phyloP scores from a whole-genome alignment of 139 green algal genomes.

The Chlorokybus atmophyticus region DNA sequence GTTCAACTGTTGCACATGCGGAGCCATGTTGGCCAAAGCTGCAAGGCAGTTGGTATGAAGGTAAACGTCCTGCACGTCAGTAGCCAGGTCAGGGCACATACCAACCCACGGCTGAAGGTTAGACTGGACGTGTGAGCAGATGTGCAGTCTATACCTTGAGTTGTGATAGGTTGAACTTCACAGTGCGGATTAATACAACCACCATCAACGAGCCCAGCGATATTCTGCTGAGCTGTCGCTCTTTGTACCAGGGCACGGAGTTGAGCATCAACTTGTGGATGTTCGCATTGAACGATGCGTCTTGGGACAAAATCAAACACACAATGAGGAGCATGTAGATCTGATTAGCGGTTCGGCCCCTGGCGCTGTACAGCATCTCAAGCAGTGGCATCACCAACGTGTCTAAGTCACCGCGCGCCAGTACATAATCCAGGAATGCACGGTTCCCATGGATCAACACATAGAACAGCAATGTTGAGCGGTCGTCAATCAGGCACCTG shows the following conservation, averaged over 20 bases:
- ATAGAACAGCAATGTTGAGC: slow-evolving; percentile 65
- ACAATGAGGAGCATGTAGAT: slow-evolving; percentile 73
- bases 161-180: slow-evolving; percentile 49
- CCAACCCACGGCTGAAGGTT: too few species aligned
- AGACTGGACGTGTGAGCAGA: too few species aligned
- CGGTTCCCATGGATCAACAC: slow-evolving; percentile 50
- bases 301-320: slow-evolving; percentile 72
- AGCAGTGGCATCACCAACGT: slow-evolving; percentile 51
- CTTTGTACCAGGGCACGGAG: slow-evolving; percentile 57
- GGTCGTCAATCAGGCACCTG: slow-evolving; percentile 30
- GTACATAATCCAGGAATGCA: slow-evolving; percentile 42
- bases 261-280: slow-evolving; percentile 46
- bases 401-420: slow-evolving; percentile 51
- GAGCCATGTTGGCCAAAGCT: slow-evolving; percentile 68
- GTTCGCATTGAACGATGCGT: slow-evolving; percentile 54
- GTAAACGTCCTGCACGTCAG: slow-evolving; percentile 58
- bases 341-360: slow-evolving; percentile 28
- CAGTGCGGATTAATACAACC: slow-evolving; percentile 56
- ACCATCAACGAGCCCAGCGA: slow-evolving; percentile 59
- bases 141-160: slow-evolving; percentile 24
- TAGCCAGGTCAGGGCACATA: too few species aligned
- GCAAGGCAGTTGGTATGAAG: slow-evolving; percentile 81
- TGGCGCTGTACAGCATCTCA: slow-evolving; percentile 38
- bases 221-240: slow-evolving; percentile 43
- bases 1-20: slow-evolving; percentile 47